Evolutionary conservation across 371 early-diverging fungal genomes (phyloP), one percentile per base, ranked within the genome.

Genomic region (Rhizomucor pusillus): DNA sequence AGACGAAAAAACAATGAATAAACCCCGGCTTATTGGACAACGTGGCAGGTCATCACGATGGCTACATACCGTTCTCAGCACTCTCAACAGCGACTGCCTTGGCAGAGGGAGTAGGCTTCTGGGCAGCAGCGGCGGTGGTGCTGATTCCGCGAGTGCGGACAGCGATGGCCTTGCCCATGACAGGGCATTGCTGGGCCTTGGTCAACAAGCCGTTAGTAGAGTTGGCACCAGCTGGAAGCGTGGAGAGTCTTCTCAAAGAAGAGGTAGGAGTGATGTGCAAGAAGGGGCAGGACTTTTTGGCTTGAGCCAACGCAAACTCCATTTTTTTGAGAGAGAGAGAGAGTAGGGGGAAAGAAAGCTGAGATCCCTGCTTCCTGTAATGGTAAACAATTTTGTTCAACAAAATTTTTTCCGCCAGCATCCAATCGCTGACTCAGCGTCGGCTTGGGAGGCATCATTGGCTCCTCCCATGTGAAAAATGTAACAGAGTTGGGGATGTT

Each of bases 171-270:
- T 80, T 75, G 59, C 89, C 85, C 88, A 97, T 94, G 43, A 97
- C 88, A 25, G 97, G 97, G 65, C 97, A 97, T 66, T 84, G 80
- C 66, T 86, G 77, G 40, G 95, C 97, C 77, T 86, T 85, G 48
- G 65, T 78, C 62, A 92, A 65, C 16, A 95, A 82, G 48, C 83
- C 82, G 43, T 73, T 74, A 20, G 79, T 73, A 45, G 69, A 65
- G 29, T 29, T 29, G 5, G 29, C 70, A 20, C 57, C 55, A 20
- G 78, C 67, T 50, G 72, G 71, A 46, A 57, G 62, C 39, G 79
- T 58, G 13, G 82, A 69, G 20, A 94, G 82, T 58, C 83, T 76
- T 69, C 92, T 85, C 60, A 95, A 76, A 47, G 85, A 80, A n/a
- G 87, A 66, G 34, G 87, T 79, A 43, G 91, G 83, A 33, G 91